Evolutionary conservation across 805 yeast species (phyloP), one percentile per base, ranked within the genome.

Genomic region (Millerozyma miso): DNA sequence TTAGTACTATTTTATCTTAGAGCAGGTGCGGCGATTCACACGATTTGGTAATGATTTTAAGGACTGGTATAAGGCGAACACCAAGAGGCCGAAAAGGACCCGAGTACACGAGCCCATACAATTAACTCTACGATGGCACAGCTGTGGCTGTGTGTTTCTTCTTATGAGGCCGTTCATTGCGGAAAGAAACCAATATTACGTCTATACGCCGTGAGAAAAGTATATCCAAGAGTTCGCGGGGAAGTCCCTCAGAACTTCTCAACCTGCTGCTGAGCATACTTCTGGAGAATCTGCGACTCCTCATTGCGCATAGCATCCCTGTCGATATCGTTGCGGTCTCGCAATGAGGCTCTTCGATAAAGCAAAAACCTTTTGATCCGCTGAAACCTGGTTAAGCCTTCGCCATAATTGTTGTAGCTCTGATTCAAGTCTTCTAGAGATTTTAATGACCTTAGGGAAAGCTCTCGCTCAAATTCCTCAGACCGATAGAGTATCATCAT

Each of bases 401-500:
- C 61, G 17, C 62, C 69, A 40, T 58, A 57, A 38, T 59, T 57
- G 19, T 55, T 54, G 33, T 54, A 48, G 38, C 61, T 58, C 14
- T 48, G 50, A 20, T 58, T 50, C 35, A 65, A 46, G 31, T 67
- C 68, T 6, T 58, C 55, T 48, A 62, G 46, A 1, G 69, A 52
- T 26, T 54, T 51, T 37, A 67, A 50, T 38, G 60, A 65, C 53
- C 53, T 48, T 26, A 62, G 35, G 19, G 57, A 55, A 1, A 52
- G 47, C 38, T 60, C 56, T 16, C 58, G 48, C 16, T 51, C 53
- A 43, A 52, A 55, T 40, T 67, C 69, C 12, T 62, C 56, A 7
- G 67, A 52, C 33, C 54, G 54, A 35, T 69, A 71, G 19, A 68
- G 39, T 6, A 72, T 73, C 20, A 62, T 43, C 60, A 68, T 61